Base-by-base conservation (phyloP, 768 basidiomycete genomes). In the Vishniacozyma victoriae region DNA sequence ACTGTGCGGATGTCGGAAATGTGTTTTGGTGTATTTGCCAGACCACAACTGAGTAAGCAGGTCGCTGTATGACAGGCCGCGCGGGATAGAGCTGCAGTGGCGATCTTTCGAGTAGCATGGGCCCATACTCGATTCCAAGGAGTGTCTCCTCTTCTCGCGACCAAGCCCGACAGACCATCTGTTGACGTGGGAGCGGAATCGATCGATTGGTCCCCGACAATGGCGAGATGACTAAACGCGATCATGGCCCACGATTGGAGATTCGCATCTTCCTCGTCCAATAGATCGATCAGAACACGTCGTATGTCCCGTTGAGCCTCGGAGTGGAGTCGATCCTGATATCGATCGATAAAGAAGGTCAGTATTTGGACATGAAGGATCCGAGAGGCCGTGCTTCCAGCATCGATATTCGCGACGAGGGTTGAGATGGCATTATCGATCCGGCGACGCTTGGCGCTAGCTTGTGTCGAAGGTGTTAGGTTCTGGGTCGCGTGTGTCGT, bases 161-260 rank as follows among this genome's bases (percentile, higher is more conserved):
- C n/a, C 9, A 41, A 20, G 13, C n/a, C n/a, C n/a, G n/a, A n/a
- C n/a, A n/a, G n/a, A n/a, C n/a, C n/a, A n/a, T n/a, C n/a, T n/a
- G n/a, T n/a, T n/a, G n/a, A n/a, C n/a, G n/a, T n/a, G n/a, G n/a
- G n/a, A n/a, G n/a, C n/a, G n/a, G n/a, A n/a, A n/a, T n/a, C n/a
- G n/a, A n/a, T n/a, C n/a, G n/a, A n/a, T n/a, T n/a, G n/a, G n/a
- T n/a, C n/a, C n/a, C n/a, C n/a, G n/a, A n/a, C n/a, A n/a, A n/a
- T n/a, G n/a, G n/a, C n/a, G n/a, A n/a, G n/a, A n/a, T n/a, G n/a
- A n/a, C n/a, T n/a, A n/a, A n/a, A n/a, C n/a, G n/a, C n/a, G n/a
- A n/a, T n/a, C n/a, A n/a, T 86, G 1, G 83, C 77, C 92, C 91
- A 96, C 2, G 82, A 83, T 60, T 93, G 91, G 1, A 86, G 73